Evolutionary conservation across 257 asterid genomes (phyloP), one percentile per base, ranked within the genome.

Genomic region (Haberlea rhodopensis): DNA sequence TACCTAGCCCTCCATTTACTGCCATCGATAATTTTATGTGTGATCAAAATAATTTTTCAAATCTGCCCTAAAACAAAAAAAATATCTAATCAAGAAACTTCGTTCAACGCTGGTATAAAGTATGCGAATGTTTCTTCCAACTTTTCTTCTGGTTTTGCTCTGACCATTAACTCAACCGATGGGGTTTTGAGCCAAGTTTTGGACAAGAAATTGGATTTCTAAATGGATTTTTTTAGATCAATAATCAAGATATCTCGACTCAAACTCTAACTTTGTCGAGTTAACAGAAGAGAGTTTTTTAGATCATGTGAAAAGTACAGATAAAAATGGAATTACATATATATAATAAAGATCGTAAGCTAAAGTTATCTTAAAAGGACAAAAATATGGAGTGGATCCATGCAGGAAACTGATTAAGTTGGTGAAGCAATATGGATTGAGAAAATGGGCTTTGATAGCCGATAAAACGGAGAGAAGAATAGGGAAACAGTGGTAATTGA

Each of bases 401-500:
- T 72, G 82, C 68, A 90, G 95, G 57, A 76, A 59, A 52, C 74
- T 90, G 13, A 51, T 62, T 7, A 66, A n/a, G 45, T 49, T 87
- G 75, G 94, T 90, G 67, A 66, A 68, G 43, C 65, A 65, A 15
- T 62, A 66, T 57, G 97, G 97, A 28, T 13, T 20, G 24, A 69
- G 68, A 61, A 84, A 80, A 66, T 90, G 97, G 97, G 77, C 87
- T 9, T 60, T 62, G 4, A 71, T 90, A 20, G 86, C 97, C 11
- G 74, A 79, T 46, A 69, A 76, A 10, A 82, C 85, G 91, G 62
- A n/a, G 5, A 88, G 90, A 45, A 76, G 97, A 71, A 90, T 83
- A 0, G 97, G 97, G 24, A 90, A 90, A 62, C 95, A 90, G 60
- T 90, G 97, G n/a, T n/a, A n/a, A n/a, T n/a, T n/a, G n/a, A n/a